Base-by-base conservation (phyloP, 345 rosid species). In the Pistacia atlantica region DNA sequence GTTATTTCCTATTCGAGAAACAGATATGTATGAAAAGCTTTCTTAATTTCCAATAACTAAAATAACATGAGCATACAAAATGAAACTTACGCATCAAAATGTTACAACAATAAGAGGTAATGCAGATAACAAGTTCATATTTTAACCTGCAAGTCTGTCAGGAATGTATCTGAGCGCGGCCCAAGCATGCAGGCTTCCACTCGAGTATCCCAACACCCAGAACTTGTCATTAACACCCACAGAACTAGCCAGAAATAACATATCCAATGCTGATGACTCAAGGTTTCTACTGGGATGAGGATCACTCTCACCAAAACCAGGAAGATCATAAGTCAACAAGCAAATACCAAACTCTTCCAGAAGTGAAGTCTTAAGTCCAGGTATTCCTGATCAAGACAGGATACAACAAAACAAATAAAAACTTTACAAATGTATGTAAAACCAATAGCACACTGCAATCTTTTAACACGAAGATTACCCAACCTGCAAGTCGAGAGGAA, bases 291-390 rank as follows among this genome's bases (percentile, higher is more conserved):
- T 71, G 25, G 89, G 87, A 55, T 87, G 86, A 79, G 93, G 89
- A 81, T 89, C 93, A 79, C 95, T 91, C 88, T 91, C 95, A 28
- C 95, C 95, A 84, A 89, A 91, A 79, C 95, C 95, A 22, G 93
- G 95, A 76, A 89, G 95, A 83, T 91, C 95, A 83, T 86, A 91
- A 12, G 93, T 85, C 76, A 91, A 63, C 75, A 91, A 80, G 63
- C 80, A 82, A 76, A 91, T 57, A 20, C 93, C 95, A 86, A 91
- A 91, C 82, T 91, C 93, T 76, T 87, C 88, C 82, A 91, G 73
- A 4, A 89, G 75, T 11, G 91, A 87, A 77, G 79, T 82, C 84
- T 87, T 89, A 71, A 91, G 69, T 69, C 95, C 95, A 22, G 95
- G 93, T 62, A 91, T 79, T 65, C 93, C 95, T 91, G 80, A 61